Evolutionary conservation across 495 filamentous ascomycete genomes (phyloP), one percentile per base, ranked within the genome.

Genomic region (Lophiostoma macrostomum): DNA sequence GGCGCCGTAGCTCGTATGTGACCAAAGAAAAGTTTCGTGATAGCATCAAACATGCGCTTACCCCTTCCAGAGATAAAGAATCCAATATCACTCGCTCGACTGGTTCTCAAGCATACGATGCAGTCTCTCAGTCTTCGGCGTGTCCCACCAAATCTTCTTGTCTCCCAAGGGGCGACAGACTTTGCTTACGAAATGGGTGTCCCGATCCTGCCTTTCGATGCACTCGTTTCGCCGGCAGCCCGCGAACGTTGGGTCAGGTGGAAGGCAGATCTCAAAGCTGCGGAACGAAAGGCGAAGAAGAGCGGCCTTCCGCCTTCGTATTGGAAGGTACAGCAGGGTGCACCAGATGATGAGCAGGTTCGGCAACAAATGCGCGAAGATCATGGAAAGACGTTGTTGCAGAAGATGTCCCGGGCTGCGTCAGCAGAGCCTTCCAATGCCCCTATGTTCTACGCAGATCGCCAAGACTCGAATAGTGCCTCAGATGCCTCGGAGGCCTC

Each of bases 31-130:
- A n/a, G n/a, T n/a, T n/a, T n/a, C n/a, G n/a, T n/a, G n/a, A n/a
- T n/a, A n/a, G n/a, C n/a, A n/a, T n/a, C n/a, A n/a, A n/a, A n/a
- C n/a, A n/a, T n/a, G n/a, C n/a, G n/a, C n/a, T n/a, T n/a, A n/a
- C n/a, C n/a, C n/a, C n/a, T n/a, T n/a, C n/a, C 32, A 97, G 93
- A 88, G 60, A 80, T 98, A 61, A 88, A 85, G 64, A 97, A 98
- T 66, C 93, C 93, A 2, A 91, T 97, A 23, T 83, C 83, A 20
- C 71, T 96, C 7, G 93, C 93, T 43, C 87, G 91, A 34, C 68
- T 84, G 13, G 80, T 98, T 35, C 82, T 95, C 11, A 86, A 95
- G 19, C 73, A 80, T 32, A 85, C 88, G 23, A 82, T 77, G 35
- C 75, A 78, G 49, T 79, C 83, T 3, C 72, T 96, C 18, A 87